Base-by-base conservation (phyloP, 345 rosid genomes). In the Turritis glabra region DNA sequence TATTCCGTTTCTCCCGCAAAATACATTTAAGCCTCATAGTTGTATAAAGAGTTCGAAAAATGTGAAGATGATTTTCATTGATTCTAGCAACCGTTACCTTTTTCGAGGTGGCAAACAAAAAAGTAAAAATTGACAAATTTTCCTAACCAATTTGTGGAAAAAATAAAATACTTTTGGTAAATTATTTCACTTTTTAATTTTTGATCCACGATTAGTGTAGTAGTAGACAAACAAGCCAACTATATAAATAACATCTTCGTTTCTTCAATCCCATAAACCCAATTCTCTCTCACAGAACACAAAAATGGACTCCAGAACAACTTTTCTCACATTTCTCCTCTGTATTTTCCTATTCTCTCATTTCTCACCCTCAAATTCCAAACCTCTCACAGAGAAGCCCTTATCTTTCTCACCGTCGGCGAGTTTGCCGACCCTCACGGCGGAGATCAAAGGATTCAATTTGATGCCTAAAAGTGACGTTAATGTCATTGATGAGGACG, bases 391-490 rank as follows among this genome's bases (percentile, higher is more conserved):
- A 21, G 54, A 71, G 8, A 37, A 29, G 48, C 80, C 73, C 9
- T 64, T 77, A 70, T 46, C 71, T 7, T 71, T 77, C 68, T 71
- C 80, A 11, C 7, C 80, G 2, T 54, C 77, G 30, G 30, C 79
- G 25, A 33, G 26, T 25, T 64, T 63, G 21, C 80, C 83, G 6
- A 78, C 46, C 40, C 80, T 33, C 18, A 75, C 75, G 5, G 90
- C 88, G 1, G 90, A 88, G 67, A 86, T 88, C 54, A 82, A 82
- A 69, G 83, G 78, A 15, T 75, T 88, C 73, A 88, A 88, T 79
- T 44, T 88, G 80, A 82, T 76, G 83, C 93, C 93, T 7, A 59
- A 33, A 62, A 9, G 46, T 59, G 44, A 64, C 23, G 67, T 75
- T 25, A 88, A 86, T 66, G 73, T 70, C 32, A 73, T 67, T 15